These are phyloP conservation scores for Aureobasidium sp. DNA, from an alignment of 2,329 filamentous ascomycete genomes.

Conservation along the genomic window DNA sequence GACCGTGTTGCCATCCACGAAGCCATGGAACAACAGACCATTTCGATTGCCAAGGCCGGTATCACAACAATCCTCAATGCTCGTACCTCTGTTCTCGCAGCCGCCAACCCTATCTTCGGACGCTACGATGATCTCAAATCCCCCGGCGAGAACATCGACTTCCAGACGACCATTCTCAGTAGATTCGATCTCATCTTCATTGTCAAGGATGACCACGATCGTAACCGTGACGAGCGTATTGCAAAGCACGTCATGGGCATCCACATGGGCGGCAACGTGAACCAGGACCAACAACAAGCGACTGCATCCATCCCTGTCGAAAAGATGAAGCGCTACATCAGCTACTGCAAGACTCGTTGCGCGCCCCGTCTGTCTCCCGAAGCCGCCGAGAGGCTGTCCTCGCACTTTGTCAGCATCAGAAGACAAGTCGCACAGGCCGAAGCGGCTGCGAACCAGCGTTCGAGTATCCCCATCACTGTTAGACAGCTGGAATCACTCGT, in stretches of 20 bases:
- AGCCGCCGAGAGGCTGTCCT: conserved; percentile 91
- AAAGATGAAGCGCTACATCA: conserved; percentile 95
- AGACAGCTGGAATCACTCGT: conserved; percentile 96
- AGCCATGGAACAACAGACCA: conserved; percentile 99
- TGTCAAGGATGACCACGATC: conserved; percentile 88
- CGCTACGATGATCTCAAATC: conserved; percentile 97
- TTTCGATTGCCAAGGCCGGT: conserved; percentile 96
- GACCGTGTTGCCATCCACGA: conserved; percentile 97
- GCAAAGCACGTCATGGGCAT: conserved; percentile 96
- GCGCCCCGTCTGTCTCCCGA: conserved; percentile 84
- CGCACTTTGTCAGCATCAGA: conserved; percentile 93
- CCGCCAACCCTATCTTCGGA: conserved; percentile 95
- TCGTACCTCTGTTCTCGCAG: conserved; percentile 86
- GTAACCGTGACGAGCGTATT: conserved; percentile 83
- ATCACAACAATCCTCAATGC: conserved; percentile 98
- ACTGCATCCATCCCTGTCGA: conserved; percentile 90
- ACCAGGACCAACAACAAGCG: conserved; percentile 71
- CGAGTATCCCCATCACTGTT: conserved; percentile 93
- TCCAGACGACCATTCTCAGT: conserved; percentile 95
- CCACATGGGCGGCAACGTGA: conserved; percentile 84
- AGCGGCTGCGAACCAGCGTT: conserved; percentile 80
- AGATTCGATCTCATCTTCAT: conserved; percentile 99
- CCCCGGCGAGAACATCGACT: conserved; percentile 97
- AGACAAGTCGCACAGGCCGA: conserved; percentile 90
- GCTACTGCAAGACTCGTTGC: conserved; percentile 94